A percentile compares a stretch with the other conserved stretches of the same genome.
Evolutionary conservation across 2,329 filamentous ascomycete genomes (phyloP).

Genomic region (Cryphonectria carpinicola): DNA sequence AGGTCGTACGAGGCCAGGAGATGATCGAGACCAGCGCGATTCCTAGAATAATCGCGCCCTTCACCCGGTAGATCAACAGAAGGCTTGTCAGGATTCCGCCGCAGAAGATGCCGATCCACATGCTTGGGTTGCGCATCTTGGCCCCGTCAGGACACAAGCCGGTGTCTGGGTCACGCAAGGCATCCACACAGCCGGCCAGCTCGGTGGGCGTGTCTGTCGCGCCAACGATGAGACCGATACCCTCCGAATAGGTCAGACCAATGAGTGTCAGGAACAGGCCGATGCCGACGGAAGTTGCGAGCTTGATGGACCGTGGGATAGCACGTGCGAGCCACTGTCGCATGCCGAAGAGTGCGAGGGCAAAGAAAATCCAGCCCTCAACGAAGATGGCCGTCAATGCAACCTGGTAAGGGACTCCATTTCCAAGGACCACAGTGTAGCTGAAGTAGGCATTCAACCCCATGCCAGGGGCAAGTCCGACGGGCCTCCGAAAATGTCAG

Average conservation of each 20-base stretch:
- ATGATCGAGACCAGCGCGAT: slow-evolving; percentile 85
- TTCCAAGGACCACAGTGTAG: slow-evolving; percentile 53
- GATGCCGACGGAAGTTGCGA: slow-evolving; percentile 84
- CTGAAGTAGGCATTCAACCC: slow-evolving; percentile 88
- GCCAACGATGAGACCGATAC: slow-evolving; percentile 78
- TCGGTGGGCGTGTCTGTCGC: slow-evolving; percentile 70
- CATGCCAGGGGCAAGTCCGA: slow-evolving; percentile 75
- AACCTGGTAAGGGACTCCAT: slow-evolving; percentile 66
- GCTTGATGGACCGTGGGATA: slow-evolving; percentile 83
- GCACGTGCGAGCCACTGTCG: slow-evolving; percentile 86
- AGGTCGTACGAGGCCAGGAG: slow-evolving; percentile 79
- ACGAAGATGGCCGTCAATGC: slow-evolving; percentile 87
- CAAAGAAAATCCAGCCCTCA: slow-evolving; percentile 85
- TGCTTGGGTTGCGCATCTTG: slow-evolving; percentile 81
- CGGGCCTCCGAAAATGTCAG: slow-evolving; percentile 48
- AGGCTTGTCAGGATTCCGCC: slow-evolving; percentile 80
- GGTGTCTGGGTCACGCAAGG: slow-evolving; percentile 42
- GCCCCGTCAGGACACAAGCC: slow-evolving; percentile 64
- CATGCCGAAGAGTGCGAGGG: slow-evolving; percentile 76
- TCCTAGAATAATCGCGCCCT: slow-evolving; percentile 82
- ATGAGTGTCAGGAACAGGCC: slow-evolving; percentile 80
- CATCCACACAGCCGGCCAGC: slow-evolving; percentile 69
- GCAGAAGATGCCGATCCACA: slow-evolving; percentile 90
- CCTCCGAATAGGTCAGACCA: slow-evolving; percentile 77
- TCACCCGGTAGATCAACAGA: slow-evolving; percentile 83